A percentile compares a stretch with the other conserved stretches of the same genome.
phyloP scores from a whole-genome alignment of 441 rosid genomes.

The Eruca vesicaria region DNA sequence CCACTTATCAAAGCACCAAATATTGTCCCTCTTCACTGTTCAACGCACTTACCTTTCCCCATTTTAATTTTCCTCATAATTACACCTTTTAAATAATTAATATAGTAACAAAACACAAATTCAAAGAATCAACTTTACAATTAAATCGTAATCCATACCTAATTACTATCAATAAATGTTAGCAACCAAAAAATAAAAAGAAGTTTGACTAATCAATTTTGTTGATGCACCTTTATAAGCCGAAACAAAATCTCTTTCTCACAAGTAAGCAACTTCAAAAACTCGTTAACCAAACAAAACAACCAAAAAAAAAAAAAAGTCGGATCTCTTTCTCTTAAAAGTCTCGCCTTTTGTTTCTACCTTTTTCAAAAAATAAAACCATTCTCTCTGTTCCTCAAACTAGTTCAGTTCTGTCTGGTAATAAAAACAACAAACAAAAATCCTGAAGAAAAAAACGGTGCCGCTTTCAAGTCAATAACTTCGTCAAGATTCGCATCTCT shows the following conservation, averaged over 20 bases:
- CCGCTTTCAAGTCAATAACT: background rate
- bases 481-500: constrained; percentile 5
- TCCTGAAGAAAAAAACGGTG: background rate
- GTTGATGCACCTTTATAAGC: constrained; percentile 1
- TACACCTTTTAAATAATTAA: background rate
- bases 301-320: background rate
- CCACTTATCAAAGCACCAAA: constrained; percentile 35
- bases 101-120: background rate
- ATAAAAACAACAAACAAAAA: background rate
- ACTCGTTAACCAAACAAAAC: constrained; percentile 1
- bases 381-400: constrained; percentile 40
- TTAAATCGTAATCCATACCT: background rate
- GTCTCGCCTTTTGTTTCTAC: constrained; percentile 9
- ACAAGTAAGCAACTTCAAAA: constrained; percentile 28
- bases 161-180: background rate
- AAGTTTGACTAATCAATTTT: constrained; percentile 24
- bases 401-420: constrained; percentile 33
- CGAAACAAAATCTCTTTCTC: constrained; percentile 12
- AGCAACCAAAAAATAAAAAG: background rate
- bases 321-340: constrained; percentile 26
- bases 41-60: constrained; percentile 3
- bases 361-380: background rate
- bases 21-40: constrained; percentile 9
- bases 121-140: background rate
- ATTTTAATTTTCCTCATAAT: constrained; percentile 10